These are phyloP conservation scores for Russula vinacea DNA, from an alignment of 768 basidiomycete genomes.

Conservation along the genomic window DNA sequence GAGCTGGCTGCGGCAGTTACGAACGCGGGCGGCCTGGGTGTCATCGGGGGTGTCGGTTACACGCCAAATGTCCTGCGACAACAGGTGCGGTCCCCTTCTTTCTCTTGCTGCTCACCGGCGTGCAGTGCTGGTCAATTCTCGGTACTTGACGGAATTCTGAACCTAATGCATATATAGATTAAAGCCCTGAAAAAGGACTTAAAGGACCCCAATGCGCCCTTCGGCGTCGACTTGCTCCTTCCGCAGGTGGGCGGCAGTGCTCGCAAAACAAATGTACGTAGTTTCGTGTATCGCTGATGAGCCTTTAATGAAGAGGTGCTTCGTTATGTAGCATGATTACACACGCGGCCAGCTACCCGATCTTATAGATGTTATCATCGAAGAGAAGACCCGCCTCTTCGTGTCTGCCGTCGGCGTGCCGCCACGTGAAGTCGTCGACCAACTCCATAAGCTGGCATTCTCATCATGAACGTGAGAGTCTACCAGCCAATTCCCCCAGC, in stretches of 20 bases:
- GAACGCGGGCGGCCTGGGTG: slow-evolving; percentile 90
- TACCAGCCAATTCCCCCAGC: neutral
- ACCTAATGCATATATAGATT: slow-evolving; percentile 58
- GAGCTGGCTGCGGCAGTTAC: slow-evolving; percentile 92
- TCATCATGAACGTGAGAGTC: slow-evolving; percentile 72
- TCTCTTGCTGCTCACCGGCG: neutral
- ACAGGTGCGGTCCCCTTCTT: slow-evolving; percentile 51
- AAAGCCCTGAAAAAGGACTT: slow-evolving; percentile 68
- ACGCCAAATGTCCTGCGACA: slow-evolving; percentile 76
- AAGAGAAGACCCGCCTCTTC: slow-evolving; percentile 83
- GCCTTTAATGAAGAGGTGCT: slow-evolving; percentile 15
- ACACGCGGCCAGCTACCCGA: slow-evolving; percentile 82
- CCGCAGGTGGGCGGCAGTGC: slow-evolving; percentile 85
- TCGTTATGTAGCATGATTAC: slow-evolving; percentile 66
- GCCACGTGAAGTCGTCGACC: slow-evolving; percentile 73
- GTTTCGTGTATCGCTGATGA: no score
- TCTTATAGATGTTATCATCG: slow-evolving; percentile 86
- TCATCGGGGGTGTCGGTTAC: slow-evolving; percentile 87
- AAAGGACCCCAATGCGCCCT: slow-evolving; percentile 72
- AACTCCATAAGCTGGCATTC: slow-evolving; percentile 79
- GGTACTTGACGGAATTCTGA: neutral
- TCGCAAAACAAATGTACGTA: slow-evolving; percentile 79
- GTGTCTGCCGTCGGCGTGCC: slow-evolving; percentile 91
- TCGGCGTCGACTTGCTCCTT: slow-evolving; percentile 87
- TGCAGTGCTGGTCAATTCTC: neutral